Percentiles rank a stretch among this genome's conserved stretches.
These are phyloP conservation scores for Aegilops umbellulata DNA, from an alignment of 176 grass and related monocot species.

Conservation along the genomic window DNA sequence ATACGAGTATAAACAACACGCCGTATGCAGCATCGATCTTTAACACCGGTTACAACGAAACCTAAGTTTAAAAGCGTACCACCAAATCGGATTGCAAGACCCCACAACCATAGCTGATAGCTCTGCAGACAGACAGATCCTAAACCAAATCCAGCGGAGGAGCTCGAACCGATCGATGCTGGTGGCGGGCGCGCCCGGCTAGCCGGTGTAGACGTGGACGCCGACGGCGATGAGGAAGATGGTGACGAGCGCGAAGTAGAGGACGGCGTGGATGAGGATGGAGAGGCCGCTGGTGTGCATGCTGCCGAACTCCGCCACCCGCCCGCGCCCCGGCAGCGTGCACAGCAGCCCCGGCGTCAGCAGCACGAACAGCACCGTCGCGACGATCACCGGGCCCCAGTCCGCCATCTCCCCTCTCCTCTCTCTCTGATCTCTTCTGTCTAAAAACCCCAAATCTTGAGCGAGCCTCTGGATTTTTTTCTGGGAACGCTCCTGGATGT, in stretches of 20 bases:
- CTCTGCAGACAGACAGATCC: not conserved
- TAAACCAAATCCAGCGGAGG: not conserved
- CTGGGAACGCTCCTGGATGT: not conserved
- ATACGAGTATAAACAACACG: not conserved
- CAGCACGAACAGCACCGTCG: not conserved
- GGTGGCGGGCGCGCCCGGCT: not conserved
- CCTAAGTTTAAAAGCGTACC: not conserved
- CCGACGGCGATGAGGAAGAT: not conserved
- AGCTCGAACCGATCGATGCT: not conserved
- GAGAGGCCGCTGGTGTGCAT: not conserved
- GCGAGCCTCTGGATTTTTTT: not conserved
- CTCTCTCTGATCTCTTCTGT: not conserved
- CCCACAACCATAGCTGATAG: not conserved
- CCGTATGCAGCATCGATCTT: not conserved
- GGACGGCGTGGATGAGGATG: not conserved
- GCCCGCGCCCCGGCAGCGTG: not conserved
- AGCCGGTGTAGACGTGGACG: not conserved
- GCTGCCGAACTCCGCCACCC: not conserved
- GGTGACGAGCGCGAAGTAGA: not conserved
- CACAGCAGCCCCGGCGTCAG: not conserved
- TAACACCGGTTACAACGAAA: not conserved
- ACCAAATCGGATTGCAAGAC: not conserved
- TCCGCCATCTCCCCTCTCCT: not conserved
- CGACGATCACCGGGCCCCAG: not conserved
- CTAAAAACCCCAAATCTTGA: not conserved